A percentile compares a stretch with the other conserved stretches of the same genome.
Conservation (phyloP, 371 early-diverging fungal genomes). For the Mucor piriformis region DNA sequence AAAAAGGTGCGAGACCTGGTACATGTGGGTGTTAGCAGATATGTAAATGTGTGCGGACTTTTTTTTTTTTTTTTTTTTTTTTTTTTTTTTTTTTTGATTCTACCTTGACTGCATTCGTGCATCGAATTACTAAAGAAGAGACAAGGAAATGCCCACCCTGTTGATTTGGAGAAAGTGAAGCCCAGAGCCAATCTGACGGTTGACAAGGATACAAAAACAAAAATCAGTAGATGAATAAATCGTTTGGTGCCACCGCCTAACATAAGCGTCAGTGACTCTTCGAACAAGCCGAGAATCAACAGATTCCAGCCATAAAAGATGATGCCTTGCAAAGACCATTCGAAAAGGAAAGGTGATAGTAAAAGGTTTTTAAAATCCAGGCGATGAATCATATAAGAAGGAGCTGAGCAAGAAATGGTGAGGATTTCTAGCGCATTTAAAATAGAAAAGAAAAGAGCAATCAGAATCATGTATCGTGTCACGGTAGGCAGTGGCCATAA, state of each 20-base stretch:
- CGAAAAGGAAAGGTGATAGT: slow-evolving; percentile 51
- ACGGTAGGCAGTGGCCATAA: slow-evolving; percentile 56
- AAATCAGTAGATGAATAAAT: slow-evolving; percentile 36
- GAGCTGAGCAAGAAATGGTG: slow-evolving; percentile 46
- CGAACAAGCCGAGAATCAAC: slow-evolving; percentile 52
- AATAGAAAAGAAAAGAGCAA: slow-evolving; percentile 40
- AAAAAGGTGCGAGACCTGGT: slow-evolving; percentile 58
- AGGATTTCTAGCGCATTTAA: slow-evolving; percentile 32
- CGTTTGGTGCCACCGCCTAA: slow-evolving; percentile 53
- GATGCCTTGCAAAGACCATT: slow-evolving; percentile 36
- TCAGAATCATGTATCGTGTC: slow-evolving; percentile 48
- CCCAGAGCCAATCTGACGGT: slow-evolving; percentile 50
- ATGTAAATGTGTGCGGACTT: not conserved
- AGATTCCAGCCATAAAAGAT: slow-evolving; percentile 49
- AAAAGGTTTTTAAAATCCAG: slow-evolving; percentile 40
- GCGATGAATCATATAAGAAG: slow-evolving; percentile 51
- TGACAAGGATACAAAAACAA: slow-evolving; percentile 32
- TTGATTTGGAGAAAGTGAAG: slow-evolving; percentile 57
- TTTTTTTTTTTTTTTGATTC: slow-evolving; percentile 17
- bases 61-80: not conserved
- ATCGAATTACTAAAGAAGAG: slow-evolving; percentile 64
- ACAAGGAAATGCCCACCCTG: slow-evolving; percentile 59
- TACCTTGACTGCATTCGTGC: slow-evolving; percentile 69
- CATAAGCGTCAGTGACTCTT: slow-evolving; percentile 51
- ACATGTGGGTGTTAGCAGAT: too few relatives aligned